Percentiles rank a stretch among this genome's conserved stretches.
phyloP scores from a whole-genome alignment of 176 grass and related monocot species.

The bread wheat (Triticum aestivum) region IWGSC_CS_RefSeq_v2.1 NC_057802.1:611507018-611507517 shows the following conservation, averaged over 20 bases:
- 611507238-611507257: neutral
- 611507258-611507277: neutral
- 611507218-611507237: neutral
- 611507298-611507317: neutral
- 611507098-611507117: slow-evolving; percentile 16
- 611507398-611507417: neutral
- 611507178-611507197: neutral
- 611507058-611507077: slow-evolving; percentile 34
- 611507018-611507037: slow-evolving; percentile 14
- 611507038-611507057: slow-evolving; percentile 15
- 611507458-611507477: no score
- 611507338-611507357: neutral
- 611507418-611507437: no score
- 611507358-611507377: neutral
- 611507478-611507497: no score
- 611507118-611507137: neutral
- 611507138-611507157: slow-evolving; percentile 26
- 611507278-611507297: neutral
- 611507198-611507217: slow-evolving; percentile 13
- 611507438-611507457: no score
- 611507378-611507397: neutral
- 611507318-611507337: neutral
- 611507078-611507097: slow-evolving; percentile 15
- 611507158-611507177: slow-evolving; percentile 1
- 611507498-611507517: no score